Evolutionary conservation across 768 basidiomycete species (phyloP).

Genomic region (Jaapia argillacea): DNA sequence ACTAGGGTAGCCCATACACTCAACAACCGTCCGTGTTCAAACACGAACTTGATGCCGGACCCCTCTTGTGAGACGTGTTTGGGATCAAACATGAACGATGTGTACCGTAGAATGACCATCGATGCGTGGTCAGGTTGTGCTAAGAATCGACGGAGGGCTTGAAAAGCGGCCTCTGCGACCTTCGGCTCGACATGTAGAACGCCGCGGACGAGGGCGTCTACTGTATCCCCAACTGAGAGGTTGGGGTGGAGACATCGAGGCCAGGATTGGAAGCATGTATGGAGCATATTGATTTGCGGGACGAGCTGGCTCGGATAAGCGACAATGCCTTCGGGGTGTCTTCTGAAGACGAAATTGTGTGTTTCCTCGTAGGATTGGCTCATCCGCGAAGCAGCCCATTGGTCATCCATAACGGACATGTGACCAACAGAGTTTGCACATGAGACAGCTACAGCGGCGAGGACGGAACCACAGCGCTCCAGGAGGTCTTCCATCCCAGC

Average conservation of each 20-base stretch:
- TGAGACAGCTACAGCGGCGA: conserved; percentile 44
- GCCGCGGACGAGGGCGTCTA: conserved; percentile 73
- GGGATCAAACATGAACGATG: conserved; percentile 67
- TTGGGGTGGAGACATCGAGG: conserved; percentile 65
- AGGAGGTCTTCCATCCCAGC: conserved; percentile 66
- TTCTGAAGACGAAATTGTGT: conserved; percentile 54
- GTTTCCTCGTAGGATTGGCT: conserved; percentile 58
- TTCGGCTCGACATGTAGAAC: conserved; percentile 79
- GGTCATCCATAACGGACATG: conserved; percentile 82
- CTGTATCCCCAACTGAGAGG: conserved; percentile 43
- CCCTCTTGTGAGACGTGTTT: conserved; percentile 51
- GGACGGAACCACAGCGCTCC: conserved; percentile 47
- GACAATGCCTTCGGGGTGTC: conserved; percentile 53
- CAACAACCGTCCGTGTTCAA: conserved; percentile 60
- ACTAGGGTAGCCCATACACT: conserved; percentile 68
- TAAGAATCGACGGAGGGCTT: conserved; percentile 67
- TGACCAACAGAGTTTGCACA: conserved; percentile 58
- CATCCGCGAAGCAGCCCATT: conserved; percentile 53
- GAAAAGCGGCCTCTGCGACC: conserved; percentile 57
- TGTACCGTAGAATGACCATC: conserved; percentile 53
- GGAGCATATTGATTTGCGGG: conserved; percentile 61
- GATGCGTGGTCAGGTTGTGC: conserved; percentile 43
- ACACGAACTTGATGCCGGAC: conserved; percentile 48
- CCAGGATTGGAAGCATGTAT: conserved; percentile 75
- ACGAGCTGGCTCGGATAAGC: conserved; percentile 55